Percentiles rank a stretch among this genome's conserved stretches.
These are phyloP conservation scores for Mediolabrus comicus DNA, from an alignment of 108 stramenopile genomes.

Conservation along the genomic window DNA sequence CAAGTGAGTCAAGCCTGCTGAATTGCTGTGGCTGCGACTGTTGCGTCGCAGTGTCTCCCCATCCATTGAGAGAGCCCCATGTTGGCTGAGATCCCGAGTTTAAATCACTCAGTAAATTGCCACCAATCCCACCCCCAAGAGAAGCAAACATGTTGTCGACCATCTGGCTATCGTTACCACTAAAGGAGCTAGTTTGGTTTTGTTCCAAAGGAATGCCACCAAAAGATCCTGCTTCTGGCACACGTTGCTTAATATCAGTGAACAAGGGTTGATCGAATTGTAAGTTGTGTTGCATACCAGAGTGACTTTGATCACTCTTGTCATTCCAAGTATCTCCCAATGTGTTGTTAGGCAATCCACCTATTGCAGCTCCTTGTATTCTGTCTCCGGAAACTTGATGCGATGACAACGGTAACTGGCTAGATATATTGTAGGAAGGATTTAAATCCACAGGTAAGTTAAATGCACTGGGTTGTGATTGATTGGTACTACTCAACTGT, in stretches of 20 bases:
- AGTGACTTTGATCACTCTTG: background rate
- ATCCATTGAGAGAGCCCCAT: background rate
- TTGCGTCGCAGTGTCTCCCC: background rate
- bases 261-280: background rate
- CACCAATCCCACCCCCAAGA: slow-evolving; percentile 27
- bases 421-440: background rate
- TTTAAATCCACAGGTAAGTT: background rate
- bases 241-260: background rate
- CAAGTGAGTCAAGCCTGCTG: background rate
- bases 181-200: too few relatives aligned
- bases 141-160: slow-evolving; percentile 51
- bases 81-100: slow-evolving; percentile 27
- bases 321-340: background rate
- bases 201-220: background rate
- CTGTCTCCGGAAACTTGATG: background rate
- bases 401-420: background rate
- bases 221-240: background rate
- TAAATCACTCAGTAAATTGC: slow-evolving; percentile 31
- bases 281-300: background rate
- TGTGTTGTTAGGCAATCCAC: background rate
- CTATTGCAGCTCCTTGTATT: background rate
- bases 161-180: slow-evolving; percentile 41
- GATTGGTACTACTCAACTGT: background rate
- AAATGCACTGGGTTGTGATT: background rate
- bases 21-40: background rate